Conservation (phyloP, 2,329 filamentous ascomycete species). For the Hypocrella siamensis region DNA sequence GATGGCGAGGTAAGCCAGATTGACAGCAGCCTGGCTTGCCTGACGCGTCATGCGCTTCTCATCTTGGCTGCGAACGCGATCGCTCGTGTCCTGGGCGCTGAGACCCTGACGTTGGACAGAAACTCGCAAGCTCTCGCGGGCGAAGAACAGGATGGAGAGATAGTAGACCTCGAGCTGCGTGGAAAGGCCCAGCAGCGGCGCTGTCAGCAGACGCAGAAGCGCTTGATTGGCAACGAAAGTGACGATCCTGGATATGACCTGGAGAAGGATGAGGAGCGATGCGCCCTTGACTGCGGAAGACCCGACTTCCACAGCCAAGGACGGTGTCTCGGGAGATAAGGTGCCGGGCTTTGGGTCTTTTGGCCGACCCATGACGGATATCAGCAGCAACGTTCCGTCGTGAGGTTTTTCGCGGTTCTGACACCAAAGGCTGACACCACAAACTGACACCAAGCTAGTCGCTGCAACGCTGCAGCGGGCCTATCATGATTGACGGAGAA, state of each 20-base stretch:
- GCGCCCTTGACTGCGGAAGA: slow-evolving; percentile 48
- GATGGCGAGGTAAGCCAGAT: slow-evolving; percentile 71
- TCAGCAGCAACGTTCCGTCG: too few species aligned
- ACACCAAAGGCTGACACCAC: too few species aligned
- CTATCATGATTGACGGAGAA: too few species aligned
- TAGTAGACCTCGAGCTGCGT: slow-evolving; percentile 89
- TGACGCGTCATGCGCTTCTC: slow-evolving; percentile 8
- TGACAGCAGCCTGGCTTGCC: slow-evolving; percentile 63
- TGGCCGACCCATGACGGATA: too few species aligned
- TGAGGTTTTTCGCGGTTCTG: too few species aligned
- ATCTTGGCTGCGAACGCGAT: slow-evolving; percentile 1
- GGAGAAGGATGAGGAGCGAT: slow-evolving; percentile 73
- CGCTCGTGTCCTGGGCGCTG: slow-evolving; percentile 3
- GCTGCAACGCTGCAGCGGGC: too few species aligned
- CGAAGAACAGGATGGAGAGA: slow-evolving; percentile 86
- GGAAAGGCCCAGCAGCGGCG: slow-evolving; percentile 67
- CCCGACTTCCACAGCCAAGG: too few species aligned
- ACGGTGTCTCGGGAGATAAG: too few species aligned
- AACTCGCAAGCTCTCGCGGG: slow-evolving; percentile 80
- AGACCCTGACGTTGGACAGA: slow-evolving; percentile 64
- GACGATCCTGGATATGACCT: slow-evolving; percentile 71
- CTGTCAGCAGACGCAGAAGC: slow-evolving; percentile 75
- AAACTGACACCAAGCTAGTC: too few species aligned
- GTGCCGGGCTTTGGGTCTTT: too few species aligned
- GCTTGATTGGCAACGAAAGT: slow-evolving; percentile 90